Base-by-base conservation (phyloP, 768 basidiomycete species). In the Pseudohyphozyma bogoriensis region DNA sequence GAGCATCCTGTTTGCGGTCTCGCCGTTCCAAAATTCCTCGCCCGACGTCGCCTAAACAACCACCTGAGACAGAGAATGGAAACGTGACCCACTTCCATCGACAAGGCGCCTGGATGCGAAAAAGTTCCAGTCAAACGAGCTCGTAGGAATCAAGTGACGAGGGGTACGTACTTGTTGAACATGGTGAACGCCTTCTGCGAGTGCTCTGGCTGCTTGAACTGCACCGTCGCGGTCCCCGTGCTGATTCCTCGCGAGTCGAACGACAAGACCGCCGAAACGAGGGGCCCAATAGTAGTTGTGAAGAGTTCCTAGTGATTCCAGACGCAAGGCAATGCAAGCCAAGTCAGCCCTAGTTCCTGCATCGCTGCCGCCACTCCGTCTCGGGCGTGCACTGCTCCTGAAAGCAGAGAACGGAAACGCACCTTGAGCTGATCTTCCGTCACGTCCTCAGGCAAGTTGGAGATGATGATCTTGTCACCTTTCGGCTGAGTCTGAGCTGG, bases 31-130 rank as follows among this genome's bases (percentile, higher is more conserved):
- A n/a, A n/a, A n/a, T n/a, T n/a, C n/a, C n/a, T n/a, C n/a, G n/a
- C n/a, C n/a, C 44, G n/a, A 20, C 5, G 22, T n/a, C 44, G 5
- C 20, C 35, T 2, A 53, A 44, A 6, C 44, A 11, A 35, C 36
- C 28, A 24, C 42, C 28, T 51, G 44, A 32, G 36, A 39, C 32
- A 26, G 28, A 46, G n/a, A n/a, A n/a, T n/a, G n/a, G n/a, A n/a
- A 9, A 36, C 24, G 82, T 81, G 87, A 97, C 95, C 90, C 87
- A 99, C 95, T 95, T 79, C 91, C 90, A 85, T 99, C 95, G 83
- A 99, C 92, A 78, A 97, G 86, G 74, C 95, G 86, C 78, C 88
- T 89, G 73, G 83, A 83, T 60, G 85, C 95, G 71, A 91, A 89
- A 59, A 90, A 91, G 71, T 84, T 85, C 70, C 81, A 82, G 69